phyloP scores from a whole-genome alignment of 2,329 filamentous ascomycete genomes.

The Pyricularia pennisetigena region DNA sequence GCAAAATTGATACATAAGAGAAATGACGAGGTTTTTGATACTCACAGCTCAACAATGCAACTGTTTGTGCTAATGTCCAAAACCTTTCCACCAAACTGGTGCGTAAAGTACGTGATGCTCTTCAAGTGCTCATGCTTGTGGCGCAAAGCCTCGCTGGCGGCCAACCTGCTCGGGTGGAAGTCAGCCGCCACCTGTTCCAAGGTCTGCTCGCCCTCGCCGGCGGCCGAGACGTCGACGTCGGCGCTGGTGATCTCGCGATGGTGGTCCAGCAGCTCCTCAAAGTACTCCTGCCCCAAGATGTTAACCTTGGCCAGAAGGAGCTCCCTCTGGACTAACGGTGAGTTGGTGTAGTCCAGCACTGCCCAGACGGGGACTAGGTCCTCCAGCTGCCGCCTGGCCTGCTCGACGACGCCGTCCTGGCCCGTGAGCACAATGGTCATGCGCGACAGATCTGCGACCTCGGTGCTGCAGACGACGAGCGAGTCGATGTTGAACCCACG shows the following conservation, averaged over 20 bases:
- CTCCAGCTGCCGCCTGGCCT: slow-evolving; percentile 88
- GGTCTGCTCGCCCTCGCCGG: slow-evolving; percentile 24
- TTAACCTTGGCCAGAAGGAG: slow-evolving; percentile 93
- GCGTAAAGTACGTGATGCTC: slow-evolving; percentile 90
- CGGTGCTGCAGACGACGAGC: slow-evolving; percentile 93
- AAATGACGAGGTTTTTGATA: slow-evolving; percentile 13
- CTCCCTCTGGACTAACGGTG: slow-evolving; percentile 91
- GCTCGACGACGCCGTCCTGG: slow-evolving; percentile 94
- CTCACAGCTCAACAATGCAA: slow-evolving; percentile 95
- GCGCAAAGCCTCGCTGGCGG: slow-evolving; percentile 77
- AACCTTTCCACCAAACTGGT: slow-evolving; percentile 97
- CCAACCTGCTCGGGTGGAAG: slow-evolving; percentile 84
- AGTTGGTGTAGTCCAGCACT: slow-evolving; percentile 88
- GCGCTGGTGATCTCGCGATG: slow-evolving; percentile 73
- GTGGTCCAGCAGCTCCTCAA: slow-evolving; percentile 91
- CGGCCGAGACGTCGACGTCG: slow-evolving; percentile 34
- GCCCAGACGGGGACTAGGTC: slow-evolving; percentile 98
- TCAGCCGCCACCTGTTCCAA: slow-evolving; percentile 47
- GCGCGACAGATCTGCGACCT: slow-evolving; percentile 90
- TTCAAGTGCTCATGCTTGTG: slow-evolving; percentile 97
- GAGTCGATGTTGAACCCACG: slow-evolving; percentile 99
- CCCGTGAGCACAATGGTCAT: slow-evolving; percentile 98
- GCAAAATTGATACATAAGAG: slow-evolving; percentile 7
- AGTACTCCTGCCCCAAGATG: slow-evolving; percentile 94
- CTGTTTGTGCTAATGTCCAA: slow-evolving; percentile 97